Base-by-base conservation (phyloP, 805 yeast species). In the Komagataella ulmi region DNA sequence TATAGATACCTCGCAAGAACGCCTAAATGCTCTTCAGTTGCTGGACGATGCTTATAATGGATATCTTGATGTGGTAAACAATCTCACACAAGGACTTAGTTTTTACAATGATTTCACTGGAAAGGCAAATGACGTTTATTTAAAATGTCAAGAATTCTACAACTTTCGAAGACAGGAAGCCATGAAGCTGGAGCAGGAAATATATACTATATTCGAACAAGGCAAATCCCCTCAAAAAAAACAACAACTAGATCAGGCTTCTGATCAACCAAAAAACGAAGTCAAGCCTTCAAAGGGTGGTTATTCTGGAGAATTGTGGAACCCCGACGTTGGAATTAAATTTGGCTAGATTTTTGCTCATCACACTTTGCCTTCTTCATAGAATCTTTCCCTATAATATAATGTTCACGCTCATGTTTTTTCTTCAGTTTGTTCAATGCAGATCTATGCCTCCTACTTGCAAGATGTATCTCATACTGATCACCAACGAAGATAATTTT, bases 401-500 rank as follows among this genome's bases (percentile, higher is more conserved):
- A 64, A 55, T 74, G 75, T 55, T 79, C 82, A 58, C 77, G 79
- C 48, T 75, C 78, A 44, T 75, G 66, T 61, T 77, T 80, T 48
- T 75, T 70, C 49, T 72, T 72, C 0, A 75, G 75, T 51, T 76
- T 67, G 14, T 70, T 68, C 17, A 75, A 48, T 51, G 72, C 75
- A n/a, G 73, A 69, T 55, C 73, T 76, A 60, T 90, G 99, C 53
- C 85, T 74, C 54, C 81, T 73, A 53, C 96, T 81, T 17, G 68
- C 66, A 49, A 80, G 53, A 65, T 91, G 99, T 3, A 76, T 73
- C 5, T 77, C 64, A 83, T 87, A 88, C 50, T 75, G 83, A 1
- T 78, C 80, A 0, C 97, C 97, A 6, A 93, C 80, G 1, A 85
- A 75, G 0, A 88, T 73, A 12, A 84, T 63, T 1, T 77, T 72